Evolutionary conservation across 495 filamentous ascomycete species (phyloP), one percentile per base, ranked within the genome.

Genomic region (Staphylotrichum tortipilum): DNA sequence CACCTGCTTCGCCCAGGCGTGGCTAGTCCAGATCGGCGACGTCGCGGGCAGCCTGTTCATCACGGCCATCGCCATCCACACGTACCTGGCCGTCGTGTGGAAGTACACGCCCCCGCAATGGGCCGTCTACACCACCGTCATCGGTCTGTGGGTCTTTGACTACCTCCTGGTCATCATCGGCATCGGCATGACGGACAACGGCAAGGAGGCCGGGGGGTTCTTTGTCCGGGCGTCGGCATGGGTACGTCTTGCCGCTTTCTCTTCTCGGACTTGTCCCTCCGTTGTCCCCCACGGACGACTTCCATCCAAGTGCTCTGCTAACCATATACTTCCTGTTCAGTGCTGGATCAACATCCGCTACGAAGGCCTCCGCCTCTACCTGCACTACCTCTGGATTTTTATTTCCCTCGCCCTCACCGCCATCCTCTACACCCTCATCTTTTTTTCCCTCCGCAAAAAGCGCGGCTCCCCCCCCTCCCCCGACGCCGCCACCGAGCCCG

Each of bases 321-420:
- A 26, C 28, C 21, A 33, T 47, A 31, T 7, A 26, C 48, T 17
- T 29, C 7, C 4, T 23, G 0, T 10, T 1, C 52, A 85, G 85
- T 88, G 85, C 64, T 88, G 85, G 85, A 77, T 88, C 28, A 82
- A 76, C 54, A 61, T 70, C 33, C 62, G 73, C 1, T 86, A 80
- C 63, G 74, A 80, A 48, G 56, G 62, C 6, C 68, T 80, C 34
- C 84, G 84, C 53, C 75, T 90, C 1, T 79, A 77, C 71, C 76
- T 83, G 17, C 86, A 90, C 57, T 90, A 90, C 58, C 73, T 89
- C 53, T 90, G 82, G 78, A 85, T 89, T 64, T 88, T 89, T 67
- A 64, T 88, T 38, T 70, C 77, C 44, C 77, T 88, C 52, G 78
- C 82, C 55, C 60, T 79, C 17, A 86, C 82, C 11, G 73, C 81